A percentile compares a stretch with the other conserved stretches of the same genome.
Evolutionary conservation across 73 alveolate species (phyloP).

Genomic region (Paramecium pentaurelia): DNA sequence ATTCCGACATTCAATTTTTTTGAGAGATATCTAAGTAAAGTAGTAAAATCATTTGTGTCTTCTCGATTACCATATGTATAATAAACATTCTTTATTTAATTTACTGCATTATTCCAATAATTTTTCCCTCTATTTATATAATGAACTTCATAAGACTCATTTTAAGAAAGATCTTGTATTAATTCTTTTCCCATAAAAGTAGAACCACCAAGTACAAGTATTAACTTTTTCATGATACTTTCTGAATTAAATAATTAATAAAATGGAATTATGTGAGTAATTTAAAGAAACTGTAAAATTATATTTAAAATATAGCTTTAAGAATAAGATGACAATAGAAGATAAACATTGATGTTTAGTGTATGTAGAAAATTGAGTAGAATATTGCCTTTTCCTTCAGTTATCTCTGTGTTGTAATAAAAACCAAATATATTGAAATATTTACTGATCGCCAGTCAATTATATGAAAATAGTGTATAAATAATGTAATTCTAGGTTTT

Average conservation of each 20-base stretch:
- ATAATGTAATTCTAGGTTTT: neutral
- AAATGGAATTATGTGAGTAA: neutral
- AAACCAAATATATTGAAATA: neutral
- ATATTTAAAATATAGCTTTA: neutral
- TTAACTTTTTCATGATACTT: constrained; percentile 34
- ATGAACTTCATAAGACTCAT: constrained; percentile 50
- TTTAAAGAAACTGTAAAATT: neutral
- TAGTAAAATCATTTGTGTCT: constrained; percentile 47
- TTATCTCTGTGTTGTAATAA: neutral
- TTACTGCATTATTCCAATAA: constrained; percentile 58
- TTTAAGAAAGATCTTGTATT: neutral
- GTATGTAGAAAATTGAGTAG: constrained; percentile 29
- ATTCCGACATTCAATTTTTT: constrained; percentile 27
- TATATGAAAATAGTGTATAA: neutral
- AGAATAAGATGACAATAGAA: neutral
- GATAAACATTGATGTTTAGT: neutral
- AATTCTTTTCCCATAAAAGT: constrained; percentile 61
- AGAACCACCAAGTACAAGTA: constrained; percentile 59
- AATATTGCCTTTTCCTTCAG: neutral
- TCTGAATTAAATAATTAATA: neutral
- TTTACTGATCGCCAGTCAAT: neutral
- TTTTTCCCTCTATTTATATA: constrained; percentile 58
- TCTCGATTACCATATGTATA: constrained; percentile 61
- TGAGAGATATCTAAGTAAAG: neutral
- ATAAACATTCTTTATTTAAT: constrained; percentile 19